Evolutionary conservation across 2,329 filamentous ascomycete species (phyloP).

Genomic region (Aspergillus quadrilineatus): DNA sequence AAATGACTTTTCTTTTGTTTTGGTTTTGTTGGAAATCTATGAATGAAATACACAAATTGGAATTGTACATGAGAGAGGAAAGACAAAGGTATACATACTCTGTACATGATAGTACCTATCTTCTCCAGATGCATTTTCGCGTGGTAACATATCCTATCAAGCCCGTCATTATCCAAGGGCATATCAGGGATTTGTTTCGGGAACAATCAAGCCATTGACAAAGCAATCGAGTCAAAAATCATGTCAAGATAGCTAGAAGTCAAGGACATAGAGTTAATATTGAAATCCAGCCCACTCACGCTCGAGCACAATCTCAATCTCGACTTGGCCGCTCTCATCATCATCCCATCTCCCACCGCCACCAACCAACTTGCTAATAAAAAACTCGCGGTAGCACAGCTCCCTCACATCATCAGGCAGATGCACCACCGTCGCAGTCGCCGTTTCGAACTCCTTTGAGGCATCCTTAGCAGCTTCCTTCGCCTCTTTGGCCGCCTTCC

Average conservation of each 20-base stretch:
- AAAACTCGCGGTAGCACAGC: constrained; percentile 26
- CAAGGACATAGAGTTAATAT: background rate
- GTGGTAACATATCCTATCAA: background rate
- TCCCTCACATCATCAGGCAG: constrained; percentile 14
- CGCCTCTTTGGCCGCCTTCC: background rate
- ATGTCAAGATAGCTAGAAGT: too few species aligned
- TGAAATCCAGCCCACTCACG: constrained; percentile 21
- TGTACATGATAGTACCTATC: background rate
- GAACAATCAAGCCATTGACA: too few species aligned
- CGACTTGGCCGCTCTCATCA: background rate
- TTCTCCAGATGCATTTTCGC: background rate
- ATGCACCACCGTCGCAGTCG: background rate
- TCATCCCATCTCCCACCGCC: background rate
- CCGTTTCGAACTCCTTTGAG: constrained; percentile 1
- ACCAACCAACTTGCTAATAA: constrained; percentile 3
- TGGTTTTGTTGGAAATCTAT: background rate
- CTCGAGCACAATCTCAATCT: constrained; percentile 15
- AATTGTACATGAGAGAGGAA: background rate
- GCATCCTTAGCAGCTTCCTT: background rate
- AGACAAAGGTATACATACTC: background rate
- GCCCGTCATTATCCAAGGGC: too few species aligned
- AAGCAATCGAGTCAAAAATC: too few species aligned
- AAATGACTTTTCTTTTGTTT: background rate
- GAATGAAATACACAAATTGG: background rate
- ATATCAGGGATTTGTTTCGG: too few species aligned